Percentiles rank a stretch among this genome's conserved stretches.
Evolutionary conservation across 2,329 filamentous ascomycete species (phyloP).

Genomic region (Curvularia sp.): DNA sequence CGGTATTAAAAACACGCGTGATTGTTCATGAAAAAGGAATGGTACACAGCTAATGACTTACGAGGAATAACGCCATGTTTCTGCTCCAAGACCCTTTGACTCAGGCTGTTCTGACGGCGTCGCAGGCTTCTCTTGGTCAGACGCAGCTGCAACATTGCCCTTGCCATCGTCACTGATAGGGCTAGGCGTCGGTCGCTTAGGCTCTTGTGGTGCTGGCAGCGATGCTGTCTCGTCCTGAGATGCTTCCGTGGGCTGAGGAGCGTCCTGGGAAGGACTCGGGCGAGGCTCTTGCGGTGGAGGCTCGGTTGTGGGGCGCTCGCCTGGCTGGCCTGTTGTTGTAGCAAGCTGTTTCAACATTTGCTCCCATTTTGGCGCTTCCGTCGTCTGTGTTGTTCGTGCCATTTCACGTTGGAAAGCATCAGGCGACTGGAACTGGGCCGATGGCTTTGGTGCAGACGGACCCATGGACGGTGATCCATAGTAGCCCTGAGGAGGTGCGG

Average conservation of each 20-base stretch:
- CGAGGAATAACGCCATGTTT: constrained; percentile 44
- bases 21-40: not conserved
- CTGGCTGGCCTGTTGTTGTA: constrained; percentile 26
- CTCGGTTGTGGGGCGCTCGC: constrained; percentile 13
- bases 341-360: constrained; percentile 45
- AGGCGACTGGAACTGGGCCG: constrained; percentile 53
- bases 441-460: constrained; percentile 34
- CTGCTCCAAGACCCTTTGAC: constrained; percentile 31
- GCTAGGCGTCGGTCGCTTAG: constrained; percentile 41
- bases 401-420: constrained; percentile 55
- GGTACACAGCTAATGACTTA: not conserved
- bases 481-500: constrained; percentile 15
- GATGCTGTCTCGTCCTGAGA: constrained; percentile 27
- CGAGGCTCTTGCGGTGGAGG: constrained; percentile 21
- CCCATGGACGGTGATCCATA: constrained; percentile 22
- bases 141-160: constrained; percentile 7
- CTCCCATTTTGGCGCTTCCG: constrained; percentile 42
- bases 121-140: constrained; percentile 16
- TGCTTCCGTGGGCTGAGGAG: constrained; percentile 19
- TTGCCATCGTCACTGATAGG: constrained; percentile 46
- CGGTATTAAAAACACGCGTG: not conserved
- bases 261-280: constrained; percentile 24
- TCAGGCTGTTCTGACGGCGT: constrained; percentile 15
- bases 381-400: constrained; percentile 30
- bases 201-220: constrained; percentile 25